Evolutionary conservation across 352 stramenopile genomes (phyloP).

Genomic region (Phytophthora cryptogea): DNA sequence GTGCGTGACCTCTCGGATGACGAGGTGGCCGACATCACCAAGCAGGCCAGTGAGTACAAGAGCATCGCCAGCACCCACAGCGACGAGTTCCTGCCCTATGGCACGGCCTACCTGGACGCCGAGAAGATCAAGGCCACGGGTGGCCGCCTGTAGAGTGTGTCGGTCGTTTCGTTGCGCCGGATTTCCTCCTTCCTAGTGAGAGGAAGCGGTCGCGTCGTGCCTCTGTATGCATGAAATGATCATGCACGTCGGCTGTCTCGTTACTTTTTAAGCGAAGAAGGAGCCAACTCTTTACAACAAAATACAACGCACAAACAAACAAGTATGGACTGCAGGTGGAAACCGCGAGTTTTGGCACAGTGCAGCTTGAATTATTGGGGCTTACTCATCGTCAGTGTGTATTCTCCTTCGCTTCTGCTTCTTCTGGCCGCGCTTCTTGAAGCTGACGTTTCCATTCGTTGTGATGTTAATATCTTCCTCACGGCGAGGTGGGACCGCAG

Average conservation of each 20-base stretch:
- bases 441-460: constrained; percentile 57
- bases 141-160: constrained; percentile 71
- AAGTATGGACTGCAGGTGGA: constrained; percentile 14
- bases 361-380: constrained; percentile 10
- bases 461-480: constrained; percentile 63
- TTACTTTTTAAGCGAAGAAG: constrained; percentile 30
- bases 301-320: constrained; percentile 36
- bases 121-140: constrained; percentile 87
- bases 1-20: constrained; percentile 93
- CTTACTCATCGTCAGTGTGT: constrained; percentile 56
- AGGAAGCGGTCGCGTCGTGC: constrained; percentile 17
- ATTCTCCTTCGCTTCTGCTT: constrained; percentile 72
- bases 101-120: constrained; percentile 88
- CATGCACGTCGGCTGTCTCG: constrained; percentile 28
- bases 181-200: constrained; percentile 24
- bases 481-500: constrained; percentile 23
- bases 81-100: constrained; percentile 90
- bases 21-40: constrained; percentile 89
- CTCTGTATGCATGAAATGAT: constrained; percentile 24
- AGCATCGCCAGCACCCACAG: constrained; percentile 85
- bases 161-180: constrained; percentile 9
- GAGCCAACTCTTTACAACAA: constrained; percentile 29
- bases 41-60: constrained; percentile 88
- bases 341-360: constrained; percentile 1
- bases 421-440: constrained; percentile 76